Percentiles rank a stretch among this genome's conserved stretches.
Evolutionary conservation across 1,284 basidiomycete genomes (phyloP).

Genomic region (Trichosporon ovoides): DNA sequence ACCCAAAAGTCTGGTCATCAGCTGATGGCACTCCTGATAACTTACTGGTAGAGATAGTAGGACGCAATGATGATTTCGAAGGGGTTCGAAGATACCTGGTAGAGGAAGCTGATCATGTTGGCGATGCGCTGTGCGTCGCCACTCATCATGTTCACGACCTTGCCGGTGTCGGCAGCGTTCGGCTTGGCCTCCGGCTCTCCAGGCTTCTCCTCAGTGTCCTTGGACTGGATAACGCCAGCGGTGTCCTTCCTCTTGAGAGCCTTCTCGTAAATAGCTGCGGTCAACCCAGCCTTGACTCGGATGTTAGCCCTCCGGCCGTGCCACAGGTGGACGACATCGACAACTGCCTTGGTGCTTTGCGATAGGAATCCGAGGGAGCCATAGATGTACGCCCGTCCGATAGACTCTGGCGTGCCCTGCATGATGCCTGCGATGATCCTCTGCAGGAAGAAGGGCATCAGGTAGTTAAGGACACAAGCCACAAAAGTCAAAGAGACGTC

Average conservation of each 20-base stretch:
- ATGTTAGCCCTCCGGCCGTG: constrained; percentile 65
- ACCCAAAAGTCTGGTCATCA: constrained; percentile 63
- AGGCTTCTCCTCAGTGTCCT: constrained; percentile 46
- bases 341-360: constrained; percentile 59
- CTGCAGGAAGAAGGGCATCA: constrained; percentile 48
- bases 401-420: constrained; percentile 11
- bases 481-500: constrained; percentile 63
- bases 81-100: constrained; percentile 61
- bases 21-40: constrained; percentile 10
- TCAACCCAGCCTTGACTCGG: constrained; percentile 66
- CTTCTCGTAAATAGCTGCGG: constrained; percentile 80
- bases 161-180: constrained; percentile 49
- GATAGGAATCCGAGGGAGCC: constrained; percentile 62
- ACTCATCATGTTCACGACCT: constrained; percentile 53
- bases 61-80: constrained; percentile 74
- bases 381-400: constrained; percentile 59
- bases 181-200: constrained; percentile 28
- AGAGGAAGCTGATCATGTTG: constrained; percentile 34
- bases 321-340: constrained; percentile 74
- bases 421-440: constrained; percentile 40
- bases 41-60: constrained; percentile 71
- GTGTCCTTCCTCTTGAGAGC: constrained; percentile 78
- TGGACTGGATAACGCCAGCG: constrained; percentile 63
- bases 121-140: constrained; percentile 37
- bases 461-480: constrained; percentile 64